phyloP scores from a whole-genome alignment of 2,329 filamentous ascomycete species.

The Pseudogymnoascus sp. region DNA sequence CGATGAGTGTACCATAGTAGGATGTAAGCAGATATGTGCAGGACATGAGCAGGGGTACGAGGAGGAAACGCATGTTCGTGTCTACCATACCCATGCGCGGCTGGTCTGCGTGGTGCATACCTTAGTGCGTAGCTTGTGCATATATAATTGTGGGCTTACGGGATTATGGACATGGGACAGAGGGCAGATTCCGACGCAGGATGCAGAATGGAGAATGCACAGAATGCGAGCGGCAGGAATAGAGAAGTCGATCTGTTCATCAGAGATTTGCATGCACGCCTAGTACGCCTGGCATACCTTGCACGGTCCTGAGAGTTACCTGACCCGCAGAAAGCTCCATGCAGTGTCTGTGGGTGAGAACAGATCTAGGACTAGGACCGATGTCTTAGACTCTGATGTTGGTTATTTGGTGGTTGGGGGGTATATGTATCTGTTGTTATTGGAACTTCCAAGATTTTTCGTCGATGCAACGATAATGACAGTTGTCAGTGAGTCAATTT shows the following conservation, averaged over 20 bases:
- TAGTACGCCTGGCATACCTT: not conserved
- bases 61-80: not conserved
- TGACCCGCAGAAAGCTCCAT: not conserved
- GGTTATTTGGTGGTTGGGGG: not conserved
- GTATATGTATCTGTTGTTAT: not conserved
- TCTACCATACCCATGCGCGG: not conserved
- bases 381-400: not conserved
- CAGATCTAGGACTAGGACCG: not conserved
- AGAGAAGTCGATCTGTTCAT: not conserved
- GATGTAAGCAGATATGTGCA: not conserved
- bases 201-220: not conserved
- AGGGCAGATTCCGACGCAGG: not conserved
- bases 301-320: not conserved
- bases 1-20: not conserved
- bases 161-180: not conserved
- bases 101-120: not conserved
- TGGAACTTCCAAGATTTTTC: not conserved
- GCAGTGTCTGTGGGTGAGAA: not conserved
- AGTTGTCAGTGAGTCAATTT: not conserved
- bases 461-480: not conserved
- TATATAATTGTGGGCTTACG: not conserved
- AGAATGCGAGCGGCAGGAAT: not conserved
- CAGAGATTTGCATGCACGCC: not conserved
- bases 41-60: not conserved
- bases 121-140: not conserved